Evolutionary conservation across 164 flowering plant genomes (phyloP).

Genomic region (Hamamelis virginiana): DNA sequence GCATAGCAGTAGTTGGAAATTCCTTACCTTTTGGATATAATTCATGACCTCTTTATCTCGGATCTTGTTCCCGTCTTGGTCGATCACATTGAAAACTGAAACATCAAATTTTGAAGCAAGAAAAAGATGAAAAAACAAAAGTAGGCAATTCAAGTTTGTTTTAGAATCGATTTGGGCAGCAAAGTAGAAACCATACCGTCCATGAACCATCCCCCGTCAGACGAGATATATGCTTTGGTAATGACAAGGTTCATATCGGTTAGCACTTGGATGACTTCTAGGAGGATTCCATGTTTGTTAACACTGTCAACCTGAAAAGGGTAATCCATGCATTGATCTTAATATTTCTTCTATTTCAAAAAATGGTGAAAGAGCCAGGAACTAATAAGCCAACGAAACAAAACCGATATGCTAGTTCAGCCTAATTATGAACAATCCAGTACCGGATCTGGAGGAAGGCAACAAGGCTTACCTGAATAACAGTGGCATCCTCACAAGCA

Average conservation of each 20-base stretch:
- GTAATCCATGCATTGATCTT: background rate
- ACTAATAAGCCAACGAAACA: background rate
- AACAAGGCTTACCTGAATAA: constrained; percentile 45
- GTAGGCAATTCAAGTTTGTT: background rate
- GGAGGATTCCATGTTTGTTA: constrained; percentile 75
- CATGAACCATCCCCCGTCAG: constrained; percentile 97
- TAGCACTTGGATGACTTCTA: constrained; percentile 84
- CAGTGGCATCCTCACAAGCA: constrained; percentile 51
- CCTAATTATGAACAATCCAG: background rate
- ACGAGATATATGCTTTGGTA: constrained; percentile 79
- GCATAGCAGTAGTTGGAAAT: background rate
- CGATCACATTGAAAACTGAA: constrained; percentile 63
- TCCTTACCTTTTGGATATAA: constrained; percentile 48
- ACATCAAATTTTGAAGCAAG: background rate
- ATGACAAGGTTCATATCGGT: constrained; percentile 75
- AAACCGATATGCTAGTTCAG: background rate
- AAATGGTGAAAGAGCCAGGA: background rate
- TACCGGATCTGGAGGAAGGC: background rate
- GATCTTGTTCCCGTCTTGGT: constrained; percentile 56
- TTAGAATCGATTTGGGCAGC: background rate
- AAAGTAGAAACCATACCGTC: constrained; percentile 58
- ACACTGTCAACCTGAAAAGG: constrained; percentile 78
- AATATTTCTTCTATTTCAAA: too few relatives aligned
- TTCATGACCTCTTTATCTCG: constrained; percentile 39
- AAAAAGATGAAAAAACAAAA: background rate